These are phyloP conservation scores for Colletotrichum sp. DNA, from an alignment of 2,329 filamentous ascomycete species.

Conservation along the genomic window DNA sequence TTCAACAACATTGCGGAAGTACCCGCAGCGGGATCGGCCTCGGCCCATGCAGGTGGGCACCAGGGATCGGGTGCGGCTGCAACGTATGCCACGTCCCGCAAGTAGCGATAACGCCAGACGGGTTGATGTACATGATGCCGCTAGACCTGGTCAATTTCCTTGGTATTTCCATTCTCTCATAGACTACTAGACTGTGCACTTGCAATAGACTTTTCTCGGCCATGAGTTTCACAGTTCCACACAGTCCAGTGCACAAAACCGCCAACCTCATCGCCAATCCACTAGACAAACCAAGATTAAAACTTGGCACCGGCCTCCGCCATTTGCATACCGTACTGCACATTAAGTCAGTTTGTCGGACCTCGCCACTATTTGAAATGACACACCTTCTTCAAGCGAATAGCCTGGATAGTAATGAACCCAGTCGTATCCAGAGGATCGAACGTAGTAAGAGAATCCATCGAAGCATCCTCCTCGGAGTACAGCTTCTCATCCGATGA, in stretches of 20 bases:
- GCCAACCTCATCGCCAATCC: not conserved
- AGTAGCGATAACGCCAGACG: not conserved
- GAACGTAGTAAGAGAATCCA: constrained; percentile 54
- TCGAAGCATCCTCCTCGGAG: constrained; percentile 51
- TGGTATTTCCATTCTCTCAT: not conserved
- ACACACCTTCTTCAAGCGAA: not conserved
- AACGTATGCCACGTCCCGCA: constrained; percentile 7
- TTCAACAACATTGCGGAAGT: constrained; percentile 17
- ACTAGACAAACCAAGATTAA: not conserved
- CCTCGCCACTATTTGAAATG: not conserved
- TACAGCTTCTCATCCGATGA: constrained; percentile 55
- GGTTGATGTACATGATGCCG: not conserved
- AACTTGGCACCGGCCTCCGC: not conserved
- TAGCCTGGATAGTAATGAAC: not conserved
- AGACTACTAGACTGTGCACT: not conserved
- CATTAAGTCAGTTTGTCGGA: not conserved
- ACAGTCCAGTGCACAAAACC: not conserved
- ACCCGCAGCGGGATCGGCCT: not conserved
- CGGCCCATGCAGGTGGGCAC: not conserved
- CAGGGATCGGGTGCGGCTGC: constrained; percentile 6
- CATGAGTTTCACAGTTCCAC: not conserved
- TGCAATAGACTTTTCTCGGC: not conserved
- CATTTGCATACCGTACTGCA: not conserved
- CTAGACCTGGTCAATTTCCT: not conserved
- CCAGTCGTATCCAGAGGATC: constrained; percentile 39